Evolutionary conservation across 2,329 filamentous ascomycete species (phyloP).

Genomic region (Penicillium sclerotigenum): DNA sequence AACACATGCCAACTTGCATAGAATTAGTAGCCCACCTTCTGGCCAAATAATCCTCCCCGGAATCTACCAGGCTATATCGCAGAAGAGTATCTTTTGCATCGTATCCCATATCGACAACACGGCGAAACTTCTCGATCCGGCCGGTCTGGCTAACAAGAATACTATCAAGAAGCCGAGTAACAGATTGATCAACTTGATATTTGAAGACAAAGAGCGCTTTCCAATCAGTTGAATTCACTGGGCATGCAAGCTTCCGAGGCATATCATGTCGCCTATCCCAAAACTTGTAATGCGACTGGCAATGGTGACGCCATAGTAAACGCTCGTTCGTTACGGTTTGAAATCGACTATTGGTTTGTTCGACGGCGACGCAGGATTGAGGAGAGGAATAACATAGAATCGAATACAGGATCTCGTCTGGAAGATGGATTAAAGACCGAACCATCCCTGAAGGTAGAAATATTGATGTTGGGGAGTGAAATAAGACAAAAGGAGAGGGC

Average conservation of each 20-base stretch:
- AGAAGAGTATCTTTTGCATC: slow-evolving; percentile 85
- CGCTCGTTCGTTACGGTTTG: slow-evolving; percentile 65
- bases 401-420: slow-evolving; percentile 80
- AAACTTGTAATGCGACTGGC: slow-evolving; percentile 64
- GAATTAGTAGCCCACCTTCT: slow-evolving; percentile 49
- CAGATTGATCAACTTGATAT: slow-evolving; percentile 51
- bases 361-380: slow-evolving; percentile 49
- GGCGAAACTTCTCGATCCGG: slow-evolving; percentile 66
- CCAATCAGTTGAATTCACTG: slow-evolving; percentile 66
- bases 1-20: not conserved
- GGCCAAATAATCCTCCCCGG: slow-evolving; percentile 72
- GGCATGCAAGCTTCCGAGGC: slow-evolving; percentile 51
- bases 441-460: slow-evolving; percentile 29
- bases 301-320: slow-evolving; percentile 77
- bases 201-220: slow-evolving; percentile 63
- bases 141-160: slow-evolving; percentile 69
- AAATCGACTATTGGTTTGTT: slow-evolving; percentile 63
- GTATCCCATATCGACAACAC: slow-evolving; percentile 71
- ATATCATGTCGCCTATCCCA: slow-evolving; percentile 71
- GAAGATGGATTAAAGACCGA: slow-evolving; percentile 49
- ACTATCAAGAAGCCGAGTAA: slow-evolving; percentile 58
- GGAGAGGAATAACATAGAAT: slow-evolving; percentile 66
- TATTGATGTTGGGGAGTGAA: not conserved
- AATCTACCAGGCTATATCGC: slow-evolving; percentile 58
- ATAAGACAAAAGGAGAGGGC: not conserved